Percentiles rank a stretch among this genome's conserved stretches.
Evolutionary conservation across 1,284 basidiomycete species (phyloP).

Genomic region (Ustilago xerochloae): DNA sequence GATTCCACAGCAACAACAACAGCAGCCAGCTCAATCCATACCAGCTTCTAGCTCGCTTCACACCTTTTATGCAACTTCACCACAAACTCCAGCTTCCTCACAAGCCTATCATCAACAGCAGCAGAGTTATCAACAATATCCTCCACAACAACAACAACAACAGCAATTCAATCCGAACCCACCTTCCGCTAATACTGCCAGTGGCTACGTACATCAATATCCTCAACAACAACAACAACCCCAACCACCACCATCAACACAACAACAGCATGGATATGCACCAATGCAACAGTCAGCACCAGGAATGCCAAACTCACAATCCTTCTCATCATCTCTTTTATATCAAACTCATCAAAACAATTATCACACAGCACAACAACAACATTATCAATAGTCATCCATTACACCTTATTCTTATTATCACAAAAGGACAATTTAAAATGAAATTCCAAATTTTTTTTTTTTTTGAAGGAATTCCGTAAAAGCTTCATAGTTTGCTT

Average conservation of each 20-base stretch:
- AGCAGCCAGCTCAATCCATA: not conserved
- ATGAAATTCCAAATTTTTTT: no score
- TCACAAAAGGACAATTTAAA: not conserved
- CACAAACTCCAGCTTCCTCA: not conserved
- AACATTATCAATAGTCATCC: conserved; percentile 14
- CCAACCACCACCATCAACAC: not conserved
- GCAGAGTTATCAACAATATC: conserved; percentile 1
- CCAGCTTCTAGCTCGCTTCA: conserved; percentile 7
- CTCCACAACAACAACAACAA: conserved; percentile 5
- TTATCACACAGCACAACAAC: conserved; percentile 14
- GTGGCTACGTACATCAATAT: no score
- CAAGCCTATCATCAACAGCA: conserved; percentile 7
- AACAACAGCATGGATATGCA: not conserved
- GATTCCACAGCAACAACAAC: conserved; percentile 24
- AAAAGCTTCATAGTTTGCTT: no score
- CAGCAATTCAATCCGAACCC: conserved; percentile 1
- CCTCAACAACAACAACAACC: conserved; percentile 13
- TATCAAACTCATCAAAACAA: conserved; percentile 25
- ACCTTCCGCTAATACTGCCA: no score
- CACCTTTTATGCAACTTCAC: conserved; percentile 7
- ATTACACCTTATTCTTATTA: not conserved
- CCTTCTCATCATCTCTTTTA: conserved; percentile 14
- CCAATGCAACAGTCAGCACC: not conserved
- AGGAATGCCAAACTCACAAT: not conserved
- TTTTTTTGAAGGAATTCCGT: no score